Percentiles rank a stretch among this genome's conserved stretches.
phyloP scores from a whole-genome alignment of 129 eudicot species.

The Arctium minus region DNA sequence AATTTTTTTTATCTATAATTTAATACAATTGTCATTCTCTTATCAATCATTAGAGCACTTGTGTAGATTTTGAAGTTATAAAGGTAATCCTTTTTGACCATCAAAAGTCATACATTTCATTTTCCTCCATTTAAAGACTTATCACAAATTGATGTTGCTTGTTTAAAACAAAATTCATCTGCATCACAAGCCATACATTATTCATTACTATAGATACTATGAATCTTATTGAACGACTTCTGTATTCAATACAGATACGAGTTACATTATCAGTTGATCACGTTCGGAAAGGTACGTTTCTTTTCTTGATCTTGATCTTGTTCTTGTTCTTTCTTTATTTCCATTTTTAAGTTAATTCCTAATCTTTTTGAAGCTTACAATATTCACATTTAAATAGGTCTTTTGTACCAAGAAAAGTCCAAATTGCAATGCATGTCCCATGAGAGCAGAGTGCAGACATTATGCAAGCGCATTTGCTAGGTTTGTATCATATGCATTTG shows the following conservation, averaged over 20 bases:
- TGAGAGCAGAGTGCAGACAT: conserved; percentile 66
- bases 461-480: conserved; percentile 62
- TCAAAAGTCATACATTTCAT: background rate
- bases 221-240: conserved; percentile 2
- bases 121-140: background rate
- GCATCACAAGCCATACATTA: conserved; percentile 1
- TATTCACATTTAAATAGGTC: conserved; percentile 28
- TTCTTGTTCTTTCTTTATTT: background rate
- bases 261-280: conserved; percentile 71
- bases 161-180: background rate
- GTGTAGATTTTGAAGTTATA: background rate
- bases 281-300: conserved; percentile 69
- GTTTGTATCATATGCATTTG: conserved; percentile 30
- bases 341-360: background rate
- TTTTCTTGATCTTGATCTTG: background rate
- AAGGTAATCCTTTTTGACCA: background rate
- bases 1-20: background rate
- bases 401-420: conserved; percentile 63
- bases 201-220: background rate
- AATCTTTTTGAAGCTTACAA: background rate
- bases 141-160: background rate
- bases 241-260: conserved; percentile 47
- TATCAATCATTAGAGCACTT: too few species aligned
- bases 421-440: conserved; percentile 79
- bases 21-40: background rate